These are phyloP conservation scores for Crataegus laevigata DNA, from an alignment of 306 rosid genomes.

Conservation along the genomic window DNA sequence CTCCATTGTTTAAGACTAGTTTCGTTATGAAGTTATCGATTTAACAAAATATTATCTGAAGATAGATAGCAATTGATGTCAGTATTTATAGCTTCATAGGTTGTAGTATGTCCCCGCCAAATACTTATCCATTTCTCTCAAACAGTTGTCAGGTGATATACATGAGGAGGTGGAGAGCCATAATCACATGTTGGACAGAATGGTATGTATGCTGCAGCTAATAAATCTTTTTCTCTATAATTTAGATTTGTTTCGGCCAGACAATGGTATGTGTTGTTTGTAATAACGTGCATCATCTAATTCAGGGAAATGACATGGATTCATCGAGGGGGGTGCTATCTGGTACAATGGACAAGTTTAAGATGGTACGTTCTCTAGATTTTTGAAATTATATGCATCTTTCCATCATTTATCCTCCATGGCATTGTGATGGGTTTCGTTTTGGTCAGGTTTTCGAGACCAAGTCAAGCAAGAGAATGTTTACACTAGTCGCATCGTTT, in stretches of 20 bases:
- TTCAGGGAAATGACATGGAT: constrained; percentile 91
- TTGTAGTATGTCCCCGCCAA: background rate
- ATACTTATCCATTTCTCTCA: constrained; percentile 21
- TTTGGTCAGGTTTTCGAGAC: constrained; percentile 76
- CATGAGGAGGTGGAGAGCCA: constrained; percentile 88
- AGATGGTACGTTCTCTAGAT: constrained; percentile 48
- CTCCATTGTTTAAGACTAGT: background rate
- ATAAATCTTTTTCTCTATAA: background rate
- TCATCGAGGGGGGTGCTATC: constrained; percentile 86
- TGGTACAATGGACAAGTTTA: constrained; percentile 89
- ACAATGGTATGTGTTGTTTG: background rate
- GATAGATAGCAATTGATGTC: background rate
- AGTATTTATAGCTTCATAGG: background rate
- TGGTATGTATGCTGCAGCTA: constrained; percentile 50
- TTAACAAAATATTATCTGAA: background rate
- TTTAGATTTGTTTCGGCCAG: background rate
- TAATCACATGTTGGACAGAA: constrained; percentile 76
- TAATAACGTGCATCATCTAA: background rate
- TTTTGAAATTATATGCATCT: background rate
- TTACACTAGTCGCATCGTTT: constrained; percentile 73
- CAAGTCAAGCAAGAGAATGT: constrained; percentile 86
- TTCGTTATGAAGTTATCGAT: background rate
- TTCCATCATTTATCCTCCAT: constrained; percentile 8
- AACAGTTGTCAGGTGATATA: constrained; percentile 93
- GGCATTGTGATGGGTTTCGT: constrained; percentile 11